Base-by-base conservation (phyloP, 768 basidiomycete genomes). In the Panellus pusillus region DNA sequence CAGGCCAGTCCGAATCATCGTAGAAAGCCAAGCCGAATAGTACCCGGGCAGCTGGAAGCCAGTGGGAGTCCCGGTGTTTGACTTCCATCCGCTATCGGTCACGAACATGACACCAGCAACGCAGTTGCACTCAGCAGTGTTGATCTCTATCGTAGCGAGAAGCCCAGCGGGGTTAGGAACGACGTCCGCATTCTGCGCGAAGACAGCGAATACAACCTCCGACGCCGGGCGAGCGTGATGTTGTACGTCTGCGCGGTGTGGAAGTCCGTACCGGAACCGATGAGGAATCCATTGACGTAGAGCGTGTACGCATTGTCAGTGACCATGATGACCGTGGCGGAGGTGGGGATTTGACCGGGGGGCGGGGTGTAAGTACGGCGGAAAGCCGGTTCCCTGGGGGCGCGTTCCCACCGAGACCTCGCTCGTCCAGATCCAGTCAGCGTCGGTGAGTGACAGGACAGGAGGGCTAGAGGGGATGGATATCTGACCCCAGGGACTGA, bases 361-460 rank as follows among this genome's bases (percentile, higher is more conserved):
- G 68, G 65, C 15, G 65, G 54, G 18, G 53, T 54, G 24, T 68
- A 55, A 3, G 57, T 66, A 36, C 64, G 68, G 27, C 66, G 63
- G 66, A 71, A 71, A 13, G 68, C 64, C 69, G 65, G 6, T 60
- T 29, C 1, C 70, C 68, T 2, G 60, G 41, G 1, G 68, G 68
- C 6, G 49, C 54, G 14, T 35, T 50, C n/a, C 62, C 64, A 9
- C 50, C 50, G 36, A 50, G 35, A 66, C 52, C 28, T 71, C 69
- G 48, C 63, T 66, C 27, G 70, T 68, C 70, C 69, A 72, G 18
- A 72, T 69, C 69, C 69, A 71, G 11, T 48, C 40, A 6, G 69
- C 62, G 27, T 59, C 43, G 3, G 60, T 55, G 41, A 69, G 61
- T 6, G 64, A 59, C n/a, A 67, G 63, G 8, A 47, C 60, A 17